A percentile compares a stretch with the other conserved stretches of the same genome.
Evolutionary conservation across 805 yeast genomes (phyloP).

Genomic region (Saturnispora dispora): DNA sequence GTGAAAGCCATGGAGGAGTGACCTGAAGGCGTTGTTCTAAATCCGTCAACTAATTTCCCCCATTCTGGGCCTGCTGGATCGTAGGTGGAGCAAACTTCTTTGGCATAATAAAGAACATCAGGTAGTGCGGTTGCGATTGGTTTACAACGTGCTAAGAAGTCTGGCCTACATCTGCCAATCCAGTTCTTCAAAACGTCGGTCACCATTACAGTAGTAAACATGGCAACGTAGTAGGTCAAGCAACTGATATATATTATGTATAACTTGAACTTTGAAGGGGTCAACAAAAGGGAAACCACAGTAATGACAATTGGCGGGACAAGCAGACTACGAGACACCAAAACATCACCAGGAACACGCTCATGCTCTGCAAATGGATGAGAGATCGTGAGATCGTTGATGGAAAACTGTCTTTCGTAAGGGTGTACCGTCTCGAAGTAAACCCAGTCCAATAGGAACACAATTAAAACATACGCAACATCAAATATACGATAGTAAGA

Average conservation of each 20-base stretch:
- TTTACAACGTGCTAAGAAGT: conserved; percentile 75
- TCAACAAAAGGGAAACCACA: conserved; percentile 21
- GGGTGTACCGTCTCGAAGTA: conserved; percentile 37
- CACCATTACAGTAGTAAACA: conserved; percentile 49
- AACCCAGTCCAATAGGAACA: conserved; percentile 18
- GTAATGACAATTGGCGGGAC: conserved; percentile 34
- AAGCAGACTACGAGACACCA: conserved; percentile 45
- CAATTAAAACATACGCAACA: conserved; percentile 15
- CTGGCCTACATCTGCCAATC: conserved; percentile 90
- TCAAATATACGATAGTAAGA: conserved; percentile 23
- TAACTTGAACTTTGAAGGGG: conserved; percentile 44
- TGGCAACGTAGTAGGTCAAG: conserved; percentile 55
- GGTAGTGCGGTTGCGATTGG: conserved; percentile 55
- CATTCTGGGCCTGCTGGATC: conserved; percentile 20
- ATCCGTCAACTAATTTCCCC: conserved; percentile 50
- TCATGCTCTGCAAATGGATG: conserved; percentile 77
- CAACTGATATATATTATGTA: conserved; percentile 56
- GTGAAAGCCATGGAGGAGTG: conserved; percentile 68
- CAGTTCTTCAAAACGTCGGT: conserved; percentile 73
- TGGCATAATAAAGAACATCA: conserved; percentile 46
- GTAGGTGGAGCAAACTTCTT: conserved; percentile 55
- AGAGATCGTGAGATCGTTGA: conserved; percentile 67
- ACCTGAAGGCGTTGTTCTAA: conserved; percentile 77
- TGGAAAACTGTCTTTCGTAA: conserved; percentile 66
- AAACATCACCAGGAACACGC: conserved; percentile 49